Conservation (phyloP, 352 stramenopile species). For the Bremia lactucae region DNA sequence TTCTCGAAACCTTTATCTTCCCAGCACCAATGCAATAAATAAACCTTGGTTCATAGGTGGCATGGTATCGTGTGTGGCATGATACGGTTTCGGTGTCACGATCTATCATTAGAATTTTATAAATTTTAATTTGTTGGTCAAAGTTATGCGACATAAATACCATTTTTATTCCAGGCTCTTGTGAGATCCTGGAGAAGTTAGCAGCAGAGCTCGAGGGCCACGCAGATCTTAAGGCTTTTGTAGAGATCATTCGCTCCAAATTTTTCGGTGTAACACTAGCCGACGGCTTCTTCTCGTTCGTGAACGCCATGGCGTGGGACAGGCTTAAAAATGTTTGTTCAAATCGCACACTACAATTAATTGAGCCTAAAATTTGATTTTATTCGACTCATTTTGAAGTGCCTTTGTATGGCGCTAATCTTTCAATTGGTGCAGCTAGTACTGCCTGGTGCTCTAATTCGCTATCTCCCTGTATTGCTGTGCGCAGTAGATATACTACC, state of each 20-base stretch:
- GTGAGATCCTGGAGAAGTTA: slow-evolving; percentile 26
- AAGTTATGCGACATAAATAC: slow-evolving; percentile 7
- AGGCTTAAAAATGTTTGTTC: background rate
- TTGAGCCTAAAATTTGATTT: too few species aligned
- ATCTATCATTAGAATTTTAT: slow-evolving; percentile 27
- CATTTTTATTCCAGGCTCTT: slow-evolving; percentile 29
- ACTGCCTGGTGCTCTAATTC: slow-evolving; percentile 8
- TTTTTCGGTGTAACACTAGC: background rate
- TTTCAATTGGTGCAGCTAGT: slow-evolving; percentile 17
- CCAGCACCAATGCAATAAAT: background rate
- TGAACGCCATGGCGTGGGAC: slow-evolving; percentile 14
- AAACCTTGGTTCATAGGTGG: slow-evolving; percentile 47
- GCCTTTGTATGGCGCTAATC: slow-evolving; percentile 16
- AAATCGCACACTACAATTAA: slow-evolving; percentile 10
- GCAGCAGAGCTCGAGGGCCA: slow-evolving; percentile 33
- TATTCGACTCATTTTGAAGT: slow-evolving; percentile 1
- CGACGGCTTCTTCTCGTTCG: slow-evolving; percentile 8
- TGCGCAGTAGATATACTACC: background rate
- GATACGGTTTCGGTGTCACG: slow-evolving; percentile 35
- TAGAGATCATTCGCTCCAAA: slow-evolving; percentile 11
- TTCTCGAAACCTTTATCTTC: background rate
- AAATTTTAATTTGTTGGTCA: background rate
- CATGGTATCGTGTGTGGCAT: slow-evolving; percentile 63
- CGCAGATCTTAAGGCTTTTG: slow-evolving; percentile 15
- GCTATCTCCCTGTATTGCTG: slow-evolving; percentile 15